A percentile compares a stretch with the other conserved stretches of the same genome.
phyloP scores from a whole-genome alignment of 2,329 filamentous ascomycete species.

The Ceratocystis ficicola region DNA sequence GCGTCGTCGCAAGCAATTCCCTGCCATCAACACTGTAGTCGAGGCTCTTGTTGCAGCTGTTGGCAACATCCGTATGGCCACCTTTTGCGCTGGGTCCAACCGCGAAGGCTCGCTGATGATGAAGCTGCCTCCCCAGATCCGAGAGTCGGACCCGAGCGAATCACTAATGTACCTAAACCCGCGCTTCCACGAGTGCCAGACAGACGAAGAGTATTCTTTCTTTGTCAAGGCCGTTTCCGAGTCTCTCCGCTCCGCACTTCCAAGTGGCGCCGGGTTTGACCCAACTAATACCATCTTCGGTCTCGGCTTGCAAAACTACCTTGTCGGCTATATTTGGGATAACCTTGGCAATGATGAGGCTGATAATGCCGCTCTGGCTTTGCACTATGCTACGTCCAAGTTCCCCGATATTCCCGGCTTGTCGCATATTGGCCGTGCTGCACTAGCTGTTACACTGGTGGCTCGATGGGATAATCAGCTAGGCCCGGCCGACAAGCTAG shows the following conservation, averaged over 20 bases:
- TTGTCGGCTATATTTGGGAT: constrained; percentile 42
- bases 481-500: constrained; percentile 36
- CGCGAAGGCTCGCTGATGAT: constrained; percentile 72
- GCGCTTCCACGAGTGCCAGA: constrained; percentile 1
- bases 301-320: constrained; percentile 34
- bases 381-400: constrained; percentile 61
- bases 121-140: constrained; percentile 46
- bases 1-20: constrained; percentile 66
- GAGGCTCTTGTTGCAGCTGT: constrained; percentile 58
- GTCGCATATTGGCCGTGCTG: constrained; percentile 56
- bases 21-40: constrained; percentile 72
- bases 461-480: constrained; percentile 60
- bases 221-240: constrained; percentile 31
- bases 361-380: constrained; percentile 51
- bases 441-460: constrained; percentile 59
- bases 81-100: constrained; percentile 80
- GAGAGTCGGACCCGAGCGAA: constrained; percentile 53
- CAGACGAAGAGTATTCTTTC: constrained; percentile 25
- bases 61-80: constrained; percentile 58
- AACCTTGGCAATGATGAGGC: constrained; percentile 38
- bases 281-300: constrained; percentile 34
- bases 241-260: constrained; percentile 35
- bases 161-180: constrained; percentile 27
- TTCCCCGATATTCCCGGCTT: constrained; percentile 59
- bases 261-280: constrained; percentile 28